These are phyloP conservation scores for Chlamydomonas incerta DNA, from an alignment of 139 green algal genomes.

Conservation along the genomic window DNA sequence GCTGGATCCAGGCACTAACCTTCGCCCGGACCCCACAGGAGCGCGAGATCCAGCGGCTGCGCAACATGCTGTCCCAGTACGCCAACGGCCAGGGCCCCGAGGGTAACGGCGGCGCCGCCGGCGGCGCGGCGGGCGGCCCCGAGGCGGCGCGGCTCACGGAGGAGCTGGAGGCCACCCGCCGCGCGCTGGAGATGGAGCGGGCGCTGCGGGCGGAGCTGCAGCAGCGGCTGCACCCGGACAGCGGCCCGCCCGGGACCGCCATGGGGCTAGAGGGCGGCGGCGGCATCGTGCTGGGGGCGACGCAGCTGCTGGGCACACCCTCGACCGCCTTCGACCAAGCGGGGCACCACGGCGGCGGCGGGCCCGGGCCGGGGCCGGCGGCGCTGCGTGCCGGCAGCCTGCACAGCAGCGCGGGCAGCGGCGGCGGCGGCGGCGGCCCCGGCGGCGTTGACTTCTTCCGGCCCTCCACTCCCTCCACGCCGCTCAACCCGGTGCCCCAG, in stretches of 20 bases:
- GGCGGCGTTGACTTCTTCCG: slow-evolving; percentile 9
- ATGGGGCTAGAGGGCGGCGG: background rate
- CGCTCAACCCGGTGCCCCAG: background rate
- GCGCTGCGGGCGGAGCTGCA: slow-evolving; percentile 34
- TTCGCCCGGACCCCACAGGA: no score
- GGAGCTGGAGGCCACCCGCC: slow-evolving; percentile 32
- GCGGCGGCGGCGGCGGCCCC: background rate
- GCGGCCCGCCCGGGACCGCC: background rate
- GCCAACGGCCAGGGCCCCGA: background rate
- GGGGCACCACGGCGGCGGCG: background rate
- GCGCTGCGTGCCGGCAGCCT: background rate
- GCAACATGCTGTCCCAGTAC: slow-evolving; percentile 53
- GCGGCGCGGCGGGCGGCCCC: background rate
- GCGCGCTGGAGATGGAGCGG: slow-evolving; percentile 32
- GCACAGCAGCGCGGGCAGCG: background rate
- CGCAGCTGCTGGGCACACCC: background rate
- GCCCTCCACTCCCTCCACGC: slow-evolving; percentile 34
- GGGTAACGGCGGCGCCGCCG: background rate
- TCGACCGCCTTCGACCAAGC: slow-evolving; percentile 18
- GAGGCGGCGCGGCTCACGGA: background rate
- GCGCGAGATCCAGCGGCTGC: slow-evolving; percentile 61
- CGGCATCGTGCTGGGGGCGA: background rate
- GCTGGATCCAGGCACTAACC: no score
- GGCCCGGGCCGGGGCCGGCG: background rate
- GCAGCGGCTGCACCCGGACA: slow-evolving; percentile 2